Evolutionary conservation across 768 basidiomycete genomes (phyloP), one percentile per base, ranked within the genome.

Genomic region (Russula emetica): DNA sequence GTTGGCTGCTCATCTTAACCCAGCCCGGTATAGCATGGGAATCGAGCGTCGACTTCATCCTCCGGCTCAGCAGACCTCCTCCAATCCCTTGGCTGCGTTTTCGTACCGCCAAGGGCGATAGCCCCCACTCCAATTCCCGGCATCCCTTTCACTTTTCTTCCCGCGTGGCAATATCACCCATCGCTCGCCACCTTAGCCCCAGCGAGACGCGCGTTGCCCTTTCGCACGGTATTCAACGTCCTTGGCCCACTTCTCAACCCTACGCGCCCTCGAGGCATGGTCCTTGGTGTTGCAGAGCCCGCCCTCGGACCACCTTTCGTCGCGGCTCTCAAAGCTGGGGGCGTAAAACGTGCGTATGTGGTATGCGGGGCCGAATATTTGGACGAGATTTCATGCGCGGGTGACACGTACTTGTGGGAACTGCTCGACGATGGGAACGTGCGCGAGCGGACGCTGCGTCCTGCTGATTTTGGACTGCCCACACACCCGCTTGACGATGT

Each of bases 151-250:
- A 85, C 86, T 2, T 98, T 96, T 82, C 87, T 99, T 72, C 86
- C 96, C 65, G 97, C 93, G 0, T 88, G 94, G 0, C 88, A 95
- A 72, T 98, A 94, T 75, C 94, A 98, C 75, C 95, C 95, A 1
- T 75, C 88, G 0, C 81, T 98, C 53, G 91, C 89, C 6, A 76
- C 82, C 61, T 80, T 98, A 67, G 89, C 88, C 0, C 94, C 96
- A 0, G 83, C 88, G 71, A 88, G 96, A 60, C 90, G 88, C 70
- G 77, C 85, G 0, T 83, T 98, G 58, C 93, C 94, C 52, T 98
- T 96, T 78, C 88, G 94, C 52, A 98, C 96, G 10, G 87, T 99
- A 78, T 98, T 97, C 83, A 98, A 99, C 76, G 78, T 94, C 63
- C 80, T 98, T 36, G 95, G 97, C 0, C 97, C 96, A 0, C 82